Evolutionary conservation across 2,329 filamentous ascomycete species (phyloP).

Genomic region (Lachnellula subtilissima): DNA sequence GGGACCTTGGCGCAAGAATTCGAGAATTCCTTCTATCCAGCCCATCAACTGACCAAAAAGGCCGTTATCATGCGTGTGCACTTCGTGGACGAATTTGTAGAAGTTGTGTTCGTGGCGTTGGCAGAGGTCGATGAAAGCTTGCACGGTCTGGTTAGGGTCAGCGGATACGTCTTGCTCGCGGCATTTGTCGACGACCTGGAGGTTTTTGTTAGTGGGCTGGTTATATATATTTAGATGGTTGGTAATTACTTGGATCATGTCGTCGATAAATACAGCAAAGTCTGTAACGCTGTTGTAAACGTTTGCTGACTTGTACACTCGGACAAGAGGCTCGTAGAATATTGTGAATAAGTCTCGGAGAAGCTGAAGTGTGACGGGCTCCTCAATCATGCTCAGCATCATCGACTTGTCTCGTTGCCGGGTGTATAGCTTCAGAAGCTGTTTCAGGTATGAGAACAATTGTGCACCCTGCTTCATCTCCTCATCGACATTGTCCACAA

Average conservation of each 20-base stretch:
- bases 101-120: conserved; percentile 93
- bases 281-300: conserved; percentile 97
- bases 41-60: conserved; percentile 94
- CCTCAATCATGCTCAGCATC: conserved; percentile 94
- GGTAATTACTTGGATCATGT: conserved; percentile 70
- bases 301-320: conserved; percentile 97
- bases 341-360: conserved; percentile 97
- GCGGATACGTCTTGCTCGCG: conserved; percentile 77
- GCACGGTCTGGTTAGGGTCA: conserved; percentile 96
- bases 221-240: neutral
- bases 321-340: conserved; percentile 94
- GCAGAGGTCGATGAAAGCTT: conserved; percentile 96
- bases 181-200: conserved; percentile 58
- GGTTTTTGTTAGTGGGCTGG: conserved; percentile 12
- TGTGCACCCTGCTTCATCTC: conserved; percentile 86
- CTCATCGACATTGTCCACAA: conserved; percentile 84
- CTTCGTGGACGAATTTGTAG: conserved; percentile 98
- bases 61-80: conserved; percentile 93
- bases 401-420: conserved; percentile 91
- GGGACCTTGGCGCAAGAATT: conserved; percentile 85
- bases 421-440: conserved; percentile 86
- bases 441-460: conserved; percentile 91
- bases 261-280: conserved; percentile 88
- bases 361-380: conserved; percentile 93
- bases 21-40: conserved; percentile 93